These are phyloP conservation scores for Microbotryum silenes-acaulis DNA, from an alignment of 1,284 basidiomycete species.

Conservation along the genomic window DNA sequence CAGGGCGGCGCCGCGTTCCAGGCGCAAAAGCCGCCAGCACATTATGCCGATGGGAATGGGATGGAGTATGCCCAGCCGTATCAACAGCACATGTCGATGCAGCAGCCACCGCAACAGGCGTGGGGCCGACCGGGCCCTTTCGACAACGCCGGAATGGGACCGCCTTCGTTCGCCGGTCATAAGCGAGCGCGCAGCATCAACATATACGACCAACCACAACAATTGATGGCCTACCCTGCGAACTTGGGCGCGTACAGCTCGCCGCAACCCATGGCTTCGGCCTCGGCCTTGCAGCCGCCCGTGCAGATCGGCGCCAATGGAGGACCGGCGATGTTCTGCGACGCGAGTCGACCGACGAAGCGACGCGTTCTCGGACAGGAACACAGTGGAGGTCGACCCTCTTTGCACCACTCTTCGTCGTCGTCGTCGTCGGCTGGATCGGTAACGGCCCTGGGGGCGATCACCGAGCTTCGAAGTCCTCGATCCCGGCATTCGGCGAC, in stretches of 20 bases:
- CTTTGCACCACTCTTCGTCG: neutral
- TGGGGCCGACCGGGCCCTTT: neutral
- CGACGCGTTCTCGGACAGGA: neutral
- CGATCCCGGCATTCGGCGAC: neutral
- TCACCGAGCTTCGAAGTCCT: neutral
- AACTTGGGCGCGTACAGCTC: neutral
- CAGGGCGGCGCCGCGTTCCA: too few species aligned
- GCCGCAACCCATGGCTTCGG: neutral
- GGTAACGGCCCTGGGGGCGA: neutral
- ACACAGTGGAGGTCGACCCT: neutral
- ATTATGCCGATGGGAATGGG: neutral
- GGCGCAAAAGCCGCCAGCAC: neutral
- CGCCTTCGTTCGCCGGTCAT: neutral
- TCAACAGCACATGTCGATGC: neutral
- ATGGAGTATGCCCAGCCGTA: neutral
- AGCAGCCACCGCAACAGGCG: neutral
- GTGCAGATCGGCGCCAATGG: neutral
- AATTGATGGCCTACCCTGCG: neutral
- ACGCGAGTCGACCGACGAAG: neutral
- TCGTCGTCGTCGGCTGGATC: neutral
- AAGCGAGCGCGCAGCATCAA: slow-evolving; percentile 3
- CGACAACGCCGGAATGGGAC: neutral
- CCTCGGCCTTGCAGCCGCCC: neutral
- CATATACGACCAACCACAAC: slow-evolving; percentile 2
- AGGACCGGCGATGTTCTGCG: neutral